phyloP scores from a whole-genome alignment of 306 rosid species.

The Cucumis sativus region DNA sequence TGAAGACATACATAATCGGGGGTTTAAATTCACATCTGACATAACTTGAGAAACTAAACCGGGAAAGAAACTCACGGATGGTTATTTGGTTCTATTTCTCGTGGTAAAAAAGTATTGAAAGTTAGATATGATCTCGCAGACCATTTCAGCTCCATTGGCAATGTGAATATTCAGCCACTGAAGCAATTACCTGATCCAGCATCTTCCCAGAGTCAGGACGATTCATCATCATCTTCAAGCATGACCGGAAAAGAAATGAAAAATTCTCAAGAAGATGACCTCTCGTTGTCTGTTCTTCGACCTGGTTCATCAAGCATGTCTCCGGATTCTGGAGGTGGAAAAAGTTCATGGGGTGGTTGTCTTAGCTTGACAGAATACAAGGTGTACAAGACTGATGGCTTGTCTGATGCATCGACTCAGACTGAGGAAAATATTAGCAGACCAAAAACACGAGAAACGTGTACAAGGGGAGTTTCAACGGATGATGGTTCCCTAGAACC shows the following conservation, averaged over 20 bases:
- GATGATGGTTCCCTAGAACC: constrained; percentile 53
- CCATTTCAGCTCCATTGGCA: constrained; percentile 38
- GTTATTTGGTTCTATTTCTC: neutral
- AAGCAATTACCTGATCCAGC: constrained; percentile 63
- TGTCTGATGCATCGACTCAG: constrained; percentile 82
- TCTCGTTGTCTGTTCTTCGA: constrained; percentile 31
- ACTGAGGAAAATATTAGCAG: constrained; percentile 51
- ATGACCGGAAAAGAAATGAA: constrained; percentile 60
- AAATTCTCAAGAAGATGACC: constrained; percentile 58
- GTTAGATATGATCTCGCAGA: constrained; percentile 24
- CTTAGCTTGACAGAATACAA: constrained; percentile 64
- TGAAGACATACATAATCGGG: neutral
- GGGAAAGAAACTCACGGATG: neutral
- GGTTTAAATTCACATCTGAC: neutral
- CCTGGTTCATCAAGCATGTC: constrained; percentile 49
- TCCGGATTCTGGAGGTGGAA: constrained; percentile 42
- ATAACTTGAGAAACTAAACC: neutral
- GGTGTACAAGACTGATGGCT: constrained; percentile 58
- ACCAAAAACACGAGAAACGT: constrained; percentile 39
- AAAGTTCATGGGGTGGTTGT: constrained; percentile 40
- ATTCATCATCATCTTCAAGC: constrained; percentile 76
- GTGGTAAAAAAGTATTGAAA: neutral
- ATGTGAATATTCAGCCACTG: constrained; percentile 42
- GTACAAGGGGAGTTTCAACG: constrained; percentile 82
- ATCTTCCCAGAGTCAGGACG: constrained; percentile 56